phyloP scores from a whole-genome alignment of 164 flowering plant genomes.

The Chloranthus sessilifolius region DNA sequence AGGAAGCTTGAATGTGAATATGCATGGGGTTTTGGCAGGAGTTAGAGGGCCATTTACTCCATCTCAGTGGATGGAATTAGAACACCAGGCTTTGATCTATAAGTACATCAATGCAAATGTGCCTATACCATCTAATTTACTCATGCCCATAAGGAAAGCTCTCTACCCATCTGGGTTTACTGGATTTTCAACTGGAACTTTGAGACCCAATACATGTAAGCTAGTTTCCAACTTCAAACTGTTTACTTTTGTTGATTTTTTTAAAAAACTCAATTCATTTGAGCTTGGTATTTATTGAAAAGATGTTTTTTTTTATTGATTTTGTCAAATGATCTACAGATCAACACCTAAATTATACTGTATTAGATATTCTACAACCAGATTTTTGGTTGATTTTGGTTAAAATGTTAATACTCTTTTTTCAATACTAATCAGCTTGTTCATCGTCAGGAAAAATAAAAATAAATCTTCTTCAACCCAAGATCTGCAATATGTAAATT shows the following conservation, averaged over 20 bases:
- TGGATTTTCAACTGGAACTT: constrained; percentile 35
- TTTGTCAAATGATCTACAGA: too few relatives aligned
- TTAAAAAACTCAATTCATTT: background rate
- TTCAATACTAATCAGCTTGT: too few relatives aligned
- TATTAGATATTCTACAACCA: too few relatives aligned
- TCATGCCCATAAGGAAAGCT: constrained; percentile 63
- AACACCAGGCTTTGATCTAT: constrained; percentile 90
- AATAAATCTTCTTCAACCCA: too few relatives aligned
- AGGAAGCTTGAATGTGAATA: constrained; percentile 37
- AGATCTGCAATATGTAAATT: too few relatives aligned
- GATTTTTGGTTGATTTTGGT: too few relatives aligned
- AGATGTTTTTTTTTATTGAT: too few relatives aligned
- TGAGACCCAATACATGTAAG: constrained; percentile 63
- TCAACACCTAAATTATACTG: too few relatives aligned
- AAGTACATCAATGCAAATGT: constrained; percentile 68
- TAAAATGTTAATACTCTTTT: too few relatives aligned
- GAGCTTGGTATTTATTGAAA: too few relatives aligned
- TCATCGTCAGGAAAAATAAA: too few relatives aligned
- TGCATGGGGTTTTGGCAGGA: constrained; percentile 52
- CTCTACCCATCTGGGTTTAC: constrained; percentile 52
- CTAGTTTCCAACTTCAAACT: constrained; percentile 7
- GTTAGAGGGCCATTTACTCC: constrained; percentile 74
- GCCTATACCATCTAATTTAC: constrained; percentile 71
- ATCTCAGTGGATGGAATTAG: constrained; percentile 89
- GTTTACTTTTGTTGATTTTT: too few relatives aligned